Evolutionary conservation across 768 basidiomycete species (phyloP).

Genomic region (Lactarius hengduanensis): DNA sequence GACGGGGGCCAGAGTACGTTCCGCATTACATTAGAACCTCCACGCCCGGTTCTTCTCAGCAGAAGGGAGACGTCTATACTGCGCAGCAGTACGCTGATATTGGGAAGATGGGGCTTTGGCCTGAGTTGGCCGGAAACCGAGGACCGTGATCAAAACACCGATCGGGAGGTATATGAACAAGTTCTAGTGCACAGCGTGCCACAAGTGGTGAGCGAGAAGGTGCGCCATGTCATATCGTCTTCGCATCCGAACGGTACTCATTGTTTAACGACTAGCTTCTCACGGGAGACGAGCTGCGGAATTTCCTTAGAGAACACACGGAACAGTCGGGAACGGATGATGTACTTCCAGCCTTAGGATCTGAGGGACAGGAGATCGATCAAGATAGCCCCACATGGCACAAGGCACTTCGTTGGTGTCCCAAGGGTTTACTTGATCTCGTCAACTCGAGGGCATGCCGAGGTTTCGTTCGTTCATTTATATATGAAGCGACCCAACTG

Average conservation of each 20-base stretch:
- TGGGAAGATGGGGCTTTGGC: slow-evolving; percentile 68
- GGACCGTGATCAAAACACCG: slow-evolving; percentile 29
- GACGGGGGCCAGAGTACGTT: slow-evolving; percentile 36
- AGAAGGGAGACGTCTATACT: slow-evolving; percentile 57
- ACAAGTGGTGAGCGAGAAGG: slow-evolving; percentile 68
- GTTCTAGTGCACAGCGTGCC: slow-evolving; percentile 64
- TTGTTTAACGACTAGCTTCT: slow-evolving; percentile 47
- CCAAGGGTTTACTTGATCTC: slow-evolving; percentile 76
- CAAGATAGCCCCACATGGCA: slow-evolving; percentile 49
- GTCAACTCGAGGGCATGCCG: slow-evolving; percentile 95
- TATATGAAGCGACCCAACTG: slow-evolving; percentile 7
- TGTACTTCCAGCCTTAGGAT: slow-evolving; percentile 26
- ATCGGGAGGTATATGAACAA: slow-evolving; percentile 54
- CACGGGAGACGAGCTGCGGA: slow-evolving; percentile 66
- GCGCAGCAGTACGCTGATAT: slow-evolving; percentile 43
- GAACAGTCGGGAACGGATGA: slow-evolving; percentile 55
- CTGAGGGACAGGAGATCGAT: background rate
- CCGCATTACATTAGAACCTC: slow-evolving; percentile 48
- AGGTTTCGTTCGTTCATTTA: slow-evolving; percentile 46
- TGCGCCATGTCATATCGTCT: slow-evolving; percentile 32
- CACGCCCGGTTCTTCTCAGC: slow-evolving; percentile 64
- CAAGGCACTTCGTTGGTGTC: slow-evolving; percentile 75
- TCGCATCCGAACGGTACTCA: slow-evolving; percentile 3
- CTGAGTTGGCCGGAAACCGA: slow-evolving; percentile 42
- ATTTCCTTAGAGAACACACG: slow-evolving; percentile 72